Evolutionary conservation across 2,329 filamentous ascomycete species (phyloP), one percentile per base, ranked within the genome.

Genomic region (Epicoccum nigrum): DNA sequence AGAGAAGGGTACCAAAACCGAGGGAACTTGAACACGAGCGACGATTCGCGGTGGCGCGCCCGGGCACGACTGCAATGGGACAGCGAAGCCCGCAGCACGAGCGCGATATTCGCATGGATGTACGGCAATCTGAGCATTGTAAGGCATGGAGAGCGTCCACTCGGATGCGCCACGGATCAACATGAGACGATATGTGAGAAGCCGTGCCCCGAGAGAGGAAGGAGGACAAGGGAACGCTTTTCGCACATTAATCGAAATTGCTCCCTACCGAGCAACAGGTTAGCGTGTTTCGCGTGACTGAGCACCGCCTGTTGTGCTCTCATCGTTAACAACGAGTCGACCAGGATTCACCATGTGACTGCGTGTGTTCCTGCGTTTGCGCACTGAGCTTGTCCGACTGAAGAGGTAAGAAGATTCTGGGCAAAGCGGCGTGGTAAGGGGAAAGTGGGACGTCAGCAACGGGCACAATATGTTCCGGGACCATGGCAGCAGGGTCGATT

Each of bases 201-300:
- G 43, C 17, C 38, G 15, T n/a, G 43, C 27, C 34, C 51, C 45
- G 12, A 54, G 49, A 48, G 30, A 54, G 51, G 51, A 48, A 54
- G 51, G 51, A 48, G 51, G 51, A 35, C 45, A 48, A 38, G 35
- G 40, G 21, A 21, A 35, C 15, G 11, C 23, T 48, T 45, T 41
- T 43, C 43, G 51, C 45, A 54, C 51, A 48, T 54, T 48, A 54
- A 54, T 45, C 35, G 51, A 54, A 41, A 54, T 48, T 49, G 40
- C 40, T 34, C 48, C 32, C 32, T 28, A 47, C 33, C 33, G 27
- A 52, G 38, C 27, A 46, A 33, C 12, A 21, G 39, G 44, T 23
- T 52, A 52, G 49, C 49, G 49, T 37, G 51, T 45, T 48, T 54
- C 51, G 51, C 45, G 38, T 44, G 38, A 32, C 46, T 17, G 19